Base-by-base conservation (phyloP, 2,329 filamentous ascomycete genomes). In the Gnomoniopsis smithogilvyi region DNA sequence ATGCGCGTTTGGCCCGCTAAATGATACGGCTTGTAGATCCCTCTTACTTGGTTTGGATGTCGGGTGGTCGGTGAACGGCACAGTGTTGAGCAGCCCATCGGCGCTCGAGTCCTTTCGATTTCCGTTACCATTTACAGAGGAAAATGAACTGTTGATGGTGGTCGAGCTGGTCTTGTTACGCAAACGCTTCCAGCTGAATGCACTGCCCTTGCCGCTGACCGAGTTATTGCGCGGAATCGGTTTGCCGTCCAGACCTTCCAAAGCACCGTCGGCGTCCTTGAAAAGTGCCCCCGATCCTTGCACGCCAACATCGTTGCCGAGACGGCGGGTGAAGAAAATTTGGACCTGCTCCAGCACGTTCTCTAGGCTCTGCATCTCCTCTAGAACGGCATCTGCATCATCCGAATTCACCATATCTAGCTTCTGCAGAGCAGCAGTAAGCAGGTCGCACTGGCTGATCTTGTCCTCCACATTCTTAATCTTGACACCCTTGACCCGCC, bases 351-450 rank as follows among this genome's bases (percentile, higher is more conserved):
- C 94, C 33, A 99, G 80, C 33, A 97, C 83, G 41, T 81, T 80
- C 72, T 99, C 95, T 4, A 99, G 80, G 2, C 86, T 82, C 71
- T 98, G 92, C 88, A 99, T 95, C 72, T 99, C 95, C 67, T 96
- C 92, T 17, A 96, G 80, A 21, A 98, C 87, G 0, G 92, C 91
- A 69, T 97, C 94, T 0, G 94, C 93, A 70, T 99, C 94, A 63
- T 86, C 89, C 0, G 89, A 95, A 67, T 99, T 92, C 1, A 96
- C 92, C 63, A 86, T 84, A 7, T 87, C 85, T 38, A 99, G 82
- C 70, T 93, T 95, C 58, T 92, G 81, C 33, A 99, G 78, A 11
- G 94, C 93, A 1, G 93, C 92, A 1, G 94, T 98, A 52, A 99
- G 81, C 54, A 92, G 81, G 72, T 99, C 95, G 71, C 93, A 97